Evolutionary conservation across 768 basidiomycete species (phyloP), one percentile per base, ranked within the genome.

Genomic region (Amanita jacksonii): DNA sequence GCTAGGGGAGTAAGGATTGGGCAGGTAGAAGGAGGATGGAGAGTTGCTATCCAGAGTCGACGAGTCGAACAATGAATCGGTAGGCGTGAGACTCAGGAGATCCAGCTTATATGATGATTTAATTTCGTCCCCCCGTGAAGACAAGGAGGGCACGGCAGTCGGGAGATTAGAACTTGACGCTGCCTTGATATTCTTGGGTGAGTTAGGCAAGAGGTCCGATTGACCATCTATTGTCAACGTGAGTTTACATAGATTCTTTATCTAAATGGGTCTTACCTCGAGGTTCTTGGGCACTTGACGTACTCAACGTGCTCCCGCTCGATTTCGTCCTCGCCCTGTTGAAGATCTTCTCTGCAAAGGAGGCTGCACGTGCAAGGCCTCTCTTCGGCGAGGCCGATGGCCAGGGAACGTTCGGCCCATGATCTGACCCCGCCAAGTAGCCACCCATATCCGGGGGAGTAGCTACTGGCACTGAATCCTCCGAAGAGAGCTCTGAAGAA

Each of bases 341-440:
- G 57, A 70, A 80, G 49, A 81, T 67, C 57, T 72, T 78, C 45
- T 73, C 79, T 16, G 79, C 74, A 56, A 81, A 77, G 13, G 77
- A 74, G 15, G 69, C 65, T 3, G 79, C 74, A 46, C 74, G 63
- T n/a, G 67, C 59, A 16, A 73, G 45, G 5, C 53, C 66, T 61
- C 73, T 79, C 65, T 76, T 80, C 10, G 76, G 66, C 5, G 72
- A 71, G 44, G 67, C 45, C 15, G 62, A 66, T 1, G 76, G 74
- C 71, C 74, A 77, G 5, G 62, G 59, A 48, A 60, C 53, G 16
- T 51, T 52, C 32, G 52, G 41, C 12, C 43, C 44, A 32, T 39
- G 20, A 22, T 48, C 60, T 23, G 48, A 57, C 27, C 49, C 47
- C 37, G 57, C 46, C 41, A 67, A 64, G 38, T 64, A 60, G 38